Percentiles rank a stretch among this genome's conserved stretches.
Evolutionary conservation across 2,329 filamentous ascomycete species (phyloP).

Genomic region (Leptographium lundbergii): DNA sequence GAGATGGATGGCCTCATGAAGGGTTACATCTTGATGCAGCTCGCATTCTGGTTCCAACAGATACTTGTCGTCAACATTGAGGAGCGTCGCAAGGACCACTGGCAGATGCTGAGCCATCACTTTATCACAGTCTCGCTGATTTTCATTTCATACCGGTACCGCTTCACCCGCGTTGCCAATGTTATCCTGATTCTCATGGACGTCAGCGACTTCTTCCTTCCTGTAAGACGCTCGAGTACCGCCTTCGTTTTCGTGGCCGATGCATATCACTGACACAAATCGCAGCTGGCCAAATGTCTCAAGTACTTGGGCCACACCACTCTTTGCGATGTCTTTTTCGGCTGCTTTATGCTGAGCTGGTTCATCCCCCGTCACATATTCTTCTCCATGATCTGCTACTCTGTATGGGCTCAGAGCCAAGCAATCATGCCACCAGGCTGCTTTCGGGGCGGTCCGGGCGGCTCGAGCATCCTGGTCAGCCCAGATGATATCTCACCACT

Average conservation of each 20-base stretch:
- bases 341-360: conserved; percentile 77
- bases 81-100: conserved; percentile 85
- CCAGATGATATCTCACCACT: conserved; percentile 5
- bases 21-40: conserved; percentile 79
- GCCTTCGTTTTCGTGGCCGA: background rate
- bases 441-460: conserved; percentile 47
- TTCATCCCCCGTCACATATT: conserved; percentile 69
- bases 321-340: conserved; percentile 73
- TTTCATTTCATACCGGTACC: conserved; percentile 71
- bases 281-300: conserved; percentile 75
- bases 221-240: conserved; percentile 40
- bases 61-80: conserved; percentile 92
- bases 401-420: conserved; percentile 57
- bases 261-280: background rate
- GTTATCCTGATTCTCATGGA: conserved; percentile 90
- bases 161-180: conserved; percentile 77
- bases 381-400: conserved; percentile 72
- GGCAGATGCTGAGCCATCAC: conserved; percentile 93
- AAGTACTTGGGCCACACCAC: conserved; percentile 73
- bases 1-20: conserved; percentile 66
- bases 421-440: conserved; percentile 54
- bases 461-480: conserved; percentile 14
- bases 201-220: conserved; percentile 75
- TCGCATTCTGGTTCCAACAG: conserved; percentile 89
- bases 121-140: conserved; percentile 78